phyloP scores from a whole-genome alignment of 225 moss, liverwort and hornwort genomes.

The Sphagnum contortum region DNA sequence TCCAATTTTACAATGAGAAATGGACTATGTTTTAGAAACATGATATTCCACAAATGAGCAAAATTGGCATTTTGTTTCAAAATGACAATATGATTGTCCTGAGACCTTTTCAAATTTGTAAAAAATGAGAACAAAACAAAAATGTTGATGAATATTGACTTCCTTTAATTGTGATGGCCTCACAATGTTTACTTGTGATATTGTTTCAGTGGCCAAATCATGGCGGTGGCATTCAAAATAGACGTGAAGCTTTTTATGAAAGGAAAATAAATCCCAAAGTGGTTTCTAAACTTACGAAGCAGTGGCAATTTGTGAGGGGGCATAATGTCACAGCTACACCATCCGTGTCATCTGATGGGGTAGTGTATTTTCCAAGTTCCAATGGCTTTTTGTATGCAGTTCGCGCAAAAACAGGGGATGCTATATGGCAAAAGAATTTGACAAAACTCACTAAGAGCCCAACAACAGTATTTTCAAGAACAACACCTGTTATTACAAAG shows the following conservation, averaged over 20 bases:
- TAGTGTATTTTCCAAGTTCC: background rate
- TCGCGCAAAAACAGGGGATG: background rate
- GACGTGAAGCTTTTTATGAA: background rate
- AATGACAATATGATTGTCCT: no score
- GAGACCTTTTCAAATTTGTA: no score
- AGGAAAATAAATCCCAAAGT: background rate
- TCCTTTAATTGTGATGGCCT: no score
- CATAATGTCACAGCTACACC: background rate
- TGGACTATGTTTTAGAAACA: no score
- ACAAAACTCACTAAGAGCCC: background rate
- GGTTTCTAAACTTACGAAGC: background rate
- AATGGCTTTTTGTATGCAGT: background rate
- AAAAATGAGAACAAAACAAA: no score
- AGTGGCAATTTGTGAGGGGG: conserved; percentile 3
- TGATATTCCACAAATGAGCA: no score
- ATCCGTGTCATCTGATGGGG: background rate
- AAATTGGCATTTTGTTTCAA: no score
- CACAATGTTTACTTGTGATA: no score
- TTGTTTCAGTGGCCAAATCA: background rate
- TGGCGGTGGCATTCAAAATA: background rate
- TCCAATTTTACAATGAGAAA: no score
- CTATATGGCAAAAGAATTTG: background rate
- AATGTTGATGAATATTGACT: no score
- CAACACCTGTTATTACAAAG: background rate
- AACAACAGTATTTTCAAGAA: background rate